Evolutionary conservation across 1,139 yeast species (phyloP), one percentile per base, ranked within the genome.

Genomic region (Magnusiomyces sp.): DNA sequence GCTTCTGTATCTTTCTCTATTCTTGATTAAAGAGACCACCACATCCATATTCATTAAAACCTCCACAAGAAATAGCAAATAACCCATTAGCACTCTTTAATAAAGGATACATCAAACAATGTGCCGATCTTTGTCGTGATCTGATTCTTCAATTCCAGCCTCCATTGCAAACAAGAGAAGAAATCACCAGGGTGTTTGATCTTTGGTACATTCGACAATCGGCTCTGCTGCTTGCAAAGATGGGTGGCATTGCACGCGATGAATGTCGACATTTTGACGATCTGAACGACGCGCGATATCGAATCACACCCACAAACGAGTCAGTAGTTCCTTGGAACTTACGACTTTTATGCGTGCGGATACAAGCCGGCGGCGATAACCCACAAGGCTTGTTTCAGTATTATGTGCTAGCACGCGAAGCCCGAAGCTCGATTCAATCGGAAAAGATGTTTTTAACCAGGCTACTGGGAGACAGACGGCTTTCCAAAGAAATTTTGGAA

Each of bases 291-390:
- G 59, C 54, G 34, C 47, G 51, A 19, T 61, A 57, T 44, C 48
- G 65, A n/a, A 31, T 54, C 5, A 51, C 54, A 9, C 55, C 56
- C 33, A 45, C 49, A 2, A 64, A 62, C n/a, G 55, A 54, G 11
- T 56, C 59, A 29, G 48, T 61, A 10, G 60, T 61, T 13, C 67
- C 68, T 1, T 64, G 67, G 67, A 56, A 58, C 3, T 50, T 63
- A n/a, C 51, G 67, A 17, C 49, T 63, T 13, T 40, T 62, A 16
- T 48, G 58, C 10, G 55, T 59, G 7, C 55, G 60, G 27, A 48
- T 61, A 16, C 64, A 61, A 48, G 54, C 60, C 1, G 59, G 59
- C 7, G 62, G 62, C 5, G 62, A 60, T 41, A 52, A 57, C n/a
- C 65, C 58, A 34, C 49, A 52, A 9, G 62, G 62, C 4, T 50